Evolutionary conservation across 2,329 filamentous ascomycete species (phyloP), one percentile per base, ranked within the genome.

Genomic region (Acephala macrosclerotiorum): DNA sequence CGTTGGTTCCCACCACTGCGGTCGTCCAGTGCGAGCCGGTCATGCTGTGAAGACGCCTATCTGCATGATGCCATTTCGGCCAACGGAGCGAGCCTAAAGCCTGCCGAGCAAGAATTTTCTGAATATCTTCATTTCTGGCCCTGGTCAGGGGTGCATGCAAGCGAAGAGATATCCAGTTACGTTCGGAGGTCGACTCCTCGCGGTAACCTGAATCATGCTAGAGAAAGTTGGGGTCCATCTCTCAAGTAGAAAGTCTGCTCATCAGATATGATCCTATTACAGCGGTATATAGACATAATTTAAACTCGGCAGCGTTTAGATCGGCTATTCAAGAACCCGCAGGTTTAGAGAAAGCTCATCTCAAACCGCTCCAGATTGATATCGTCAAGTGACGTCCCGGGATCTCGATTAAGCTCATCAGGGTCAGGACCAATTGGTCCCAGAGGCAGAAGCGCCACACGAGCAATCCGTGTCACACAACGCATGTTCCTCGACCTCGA

Each of bases 371-470:
- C 40, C 25, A 12, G 11, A 22, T 20, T n/a, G 3, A 29, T n/a
- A 53, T 11, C 49, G 14, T 26, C 26, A 29, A 26, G 49, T 53
- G 25, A 53, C 26, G 25, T 3, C 26, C 49, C 3, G 25, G 45
- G 25, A 18, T 53, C 25, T 53, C 25, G 25, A 53, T 29, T 53
- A 53, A 53, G 49, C 49, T 53, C 49, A 26, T 53, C 49, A 14
- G 49, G 49, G 16, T 53, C 49, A 14, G 49, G 49, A 33, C 29
- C 49, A 53, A 53, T 29, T 53, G 49, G 20, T 49, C n/a, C 45
- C 45, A 53, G 42, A 36, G 12, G n/a, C 42, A 20, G 60, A 45
- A 25, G 51, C 61, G 61, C 65, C 62, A 64, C 55, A 62, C 36
- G 59, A 55, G 36, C 60, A 38, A n/a, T 45, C 42, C 36, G 20